Percentiles rank a stretch among this genome's conserved stretches.
phyloP scores from a whole-genome alignment of 1,139 yeast species.

The Lizanozyma gosingica region DNA sequence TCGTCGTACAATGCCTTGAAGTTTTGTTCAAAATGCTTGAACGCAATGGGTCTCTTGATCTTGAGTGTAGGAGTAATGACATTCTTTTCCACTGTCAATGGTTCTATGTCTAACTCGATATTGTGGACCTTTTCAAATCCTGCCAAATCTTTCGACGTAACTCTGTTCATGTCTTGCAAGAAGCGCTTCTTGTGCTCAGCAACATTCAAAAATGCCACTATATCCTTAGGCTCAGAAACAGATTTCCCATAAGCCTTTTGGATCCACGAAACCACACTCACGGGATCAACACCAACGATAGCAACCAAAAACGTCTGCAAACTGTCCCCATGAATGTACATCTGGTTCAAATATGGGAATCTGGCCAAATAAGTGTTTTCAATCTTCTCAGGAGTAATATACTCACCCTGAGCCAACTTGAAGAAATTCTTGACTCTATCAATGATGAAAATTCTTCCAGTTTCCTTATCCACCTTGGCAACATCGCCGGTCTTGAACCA shows the following conservation, averaged over 20 bases:
- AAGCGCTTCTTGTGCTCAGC: conserved; percentile 20
- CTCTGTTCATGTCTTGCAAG: conserved; percentile 19
- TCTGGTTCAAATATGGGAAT: conserved; percentile 25
- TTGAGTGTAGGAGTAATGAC: conserved; percentile 71
- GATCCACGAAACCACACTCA: not conserved
- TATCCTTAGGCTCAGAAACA: conserved; percentile 9
- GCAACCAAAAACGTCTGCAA: conserved; percentile 53
- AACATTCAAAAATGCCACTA: conserved; percentile 20
- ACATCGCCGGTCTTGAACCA: conserved; percentile 34
- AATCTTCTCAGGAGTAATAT: conserved; percentile 34
- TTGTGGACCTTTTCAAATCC: conserved; percentile 63
- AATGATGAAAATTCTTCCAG: conserved; percentile 21
- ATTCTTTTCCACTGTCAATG: conserved; percentile 54
- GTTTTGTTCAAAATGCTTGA: conserved; percentile 38
- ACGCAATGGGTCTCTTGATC: conserved; percentile 55
- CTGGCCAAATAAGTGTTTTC: conserved; percentile 29
- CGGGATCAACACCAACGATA: conserved; percentile 50
- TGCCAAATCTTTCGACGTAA: conserved; percentile 19
- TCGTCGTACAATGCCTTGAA: conserved; percentile 52
- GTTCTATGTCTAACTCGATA: conserved; percentile 50
- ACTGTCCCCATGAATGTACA: conserved; percentile 53
- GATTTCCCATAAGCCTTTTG: not conserved
- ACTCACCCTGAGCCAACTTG: conserved; percentile 26
- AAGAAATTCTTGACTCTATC: conserved; percentile 34
- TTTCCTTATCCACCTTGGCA: conserved; percentile 18